A percentile compares a stretch with the other conserved stretches of the same genome.
Evolutionary conservation across 352 stramenopile species (phyloP).

Genomic region (Thraustochytrium sp.): DNA sequence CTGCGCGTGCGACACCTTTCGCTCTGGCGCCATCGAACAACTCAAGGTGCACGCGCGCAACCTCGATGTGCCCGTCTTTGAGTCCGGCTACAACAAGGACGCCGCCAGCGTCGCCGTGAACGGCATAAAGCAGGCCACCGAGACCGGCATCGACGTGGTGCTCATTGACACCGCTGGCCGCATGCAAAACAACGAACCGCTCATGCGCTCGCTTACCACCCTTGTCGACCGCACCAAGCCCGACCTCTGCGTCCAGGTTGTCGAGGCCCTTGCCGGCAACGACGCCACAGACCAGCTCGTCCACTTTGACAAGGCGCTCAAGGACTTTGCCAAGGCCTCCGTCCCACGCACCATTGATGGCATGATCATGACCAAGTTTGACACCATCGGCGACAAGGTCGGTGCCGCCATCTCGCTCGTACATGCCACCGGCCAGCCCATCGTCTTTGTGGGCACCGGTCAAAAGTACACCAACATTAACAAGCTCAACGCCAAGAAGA

Average conservation of each 20-base stretch:
- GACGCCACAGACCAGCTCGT: conserved; percentile 95
- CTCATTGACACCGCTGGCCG: conserved; percentile 96
- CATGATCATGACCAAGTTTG: conserved; percentile 99
- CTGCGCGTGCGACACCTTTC: conserved; percentile 96
- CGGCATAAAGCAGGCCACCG: conserved; percentile 85
- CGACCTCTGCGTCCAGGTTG: conserved; percentile 97
- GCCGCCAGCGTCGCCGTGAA: conserved; percentile 83
- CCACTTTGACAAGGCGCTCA: conserved; percentile 80
- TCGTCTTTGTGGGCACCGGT: conserved; percentile 97
- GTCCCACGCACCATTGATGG: conserved; percentile 88
- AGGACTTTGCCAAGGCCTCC: conserved; percentile 40
- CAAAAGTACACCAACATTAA: conserved; percentile 99
- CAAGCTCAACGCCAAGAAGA: conserved; percentile 88
- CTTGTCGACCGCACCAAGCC: conserved; percentile 92
- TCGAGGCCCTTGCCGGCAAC: conserved; percentile 96
- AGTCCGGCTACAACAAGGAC: conserved; percentile 94
- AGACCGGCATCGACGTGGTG: conserved; percentile 90
- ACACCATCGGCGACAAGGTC: conserved; percentile 99
- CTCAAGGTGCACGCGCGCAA: conserved; percentile 93
- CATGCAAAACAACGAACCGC: conserved; percentile 98
- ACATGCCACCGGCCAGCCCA: conserved; percentile 95
- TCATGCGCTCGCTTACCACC: conserved; percentile 96
- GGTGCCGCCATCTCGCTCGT: conserved; percentile 98
- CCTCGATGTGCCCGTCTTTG: conserved; percentile 89
- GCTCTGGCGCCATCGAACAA: conserved; percentile 96